phyloP scores from a whole-genome alignment of 805 yeast genomes.

The Saccharomycopsis fodiens region DNA sequence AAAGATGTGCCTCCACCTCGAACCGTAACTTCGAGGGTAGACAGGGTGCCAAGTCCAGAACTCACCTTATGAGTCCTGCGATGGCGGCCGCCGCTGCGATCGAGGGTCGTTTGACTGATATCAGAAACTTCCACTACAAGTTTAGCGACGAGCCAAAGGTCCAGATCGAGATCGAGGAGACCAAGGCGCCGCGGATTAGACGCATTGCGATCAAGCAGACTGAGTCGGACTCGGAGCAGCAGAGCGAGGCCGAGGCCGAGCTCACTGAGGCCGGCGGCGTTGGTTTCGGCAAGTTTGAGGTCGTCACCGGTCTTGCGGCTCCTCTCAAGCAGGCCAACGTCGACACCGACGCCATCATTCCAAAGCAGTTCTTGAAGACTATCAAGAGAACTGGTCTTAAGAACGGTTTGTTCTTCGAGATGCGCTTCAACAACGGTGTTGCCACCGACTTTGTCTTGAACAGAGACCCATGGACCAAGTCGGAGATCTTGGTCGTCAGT shows the following conservation, averaged over 20 bases:
- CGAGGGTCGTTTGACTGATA: slow-evolving; percentile 83
- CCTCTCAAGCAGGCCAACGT: slow-evolving; percentile 92
- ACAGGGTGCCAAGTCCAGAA: slow-evolving; percentile 94
- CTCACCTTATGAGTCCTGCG: slow-evolving; percentile 97
- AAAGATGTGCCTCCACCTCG: slow-evolving; percentile 97
- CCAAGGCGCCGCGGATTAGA: background rate
- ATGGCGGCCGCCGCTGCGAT: slow-evolving; percentile 99
- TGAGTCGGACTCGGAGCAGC: background rate
- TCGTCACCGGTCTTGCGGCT: slow-evolving; percentile 82
- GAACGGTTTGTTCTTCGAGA: slow-evolving; percentile 85
- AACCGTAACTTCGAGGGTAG: slow-evolving; percentile 99
- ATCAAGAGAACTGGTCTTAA: slow-evolving; percentile 94
- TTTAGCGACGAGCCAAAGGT: slow-evolving; percentile 46
- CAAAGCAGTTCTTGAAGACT: slow-evolving; percentile 96
- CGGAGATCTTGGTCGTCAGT: slow-evolving; percentile 80
- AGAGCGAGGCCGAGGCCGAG: slow-evolving; percentile 40
- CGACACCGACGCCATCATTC: slow-evolving; percentile 98
- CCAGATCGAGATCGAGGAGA: slow-evolving; percentile 28
- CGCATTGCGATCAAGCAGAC: background rate
- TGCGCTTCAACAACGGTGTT: slow-evolving; percentile 72
- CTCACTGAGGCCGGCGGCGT: slow-evolving; percentile 35
- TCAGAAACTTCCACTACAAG: slow-evolving; percentile 68
- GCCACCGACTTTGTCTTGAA: slow-evolving; percentile 90
- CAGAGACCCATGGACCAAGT: slow-evolving; percentile 69
- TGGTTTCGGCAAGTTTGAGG: slow-evolving; percentile 70